Base-by-base conservation (phyloP, 805 yeast species). In the Ogataea sp. region DNA sequence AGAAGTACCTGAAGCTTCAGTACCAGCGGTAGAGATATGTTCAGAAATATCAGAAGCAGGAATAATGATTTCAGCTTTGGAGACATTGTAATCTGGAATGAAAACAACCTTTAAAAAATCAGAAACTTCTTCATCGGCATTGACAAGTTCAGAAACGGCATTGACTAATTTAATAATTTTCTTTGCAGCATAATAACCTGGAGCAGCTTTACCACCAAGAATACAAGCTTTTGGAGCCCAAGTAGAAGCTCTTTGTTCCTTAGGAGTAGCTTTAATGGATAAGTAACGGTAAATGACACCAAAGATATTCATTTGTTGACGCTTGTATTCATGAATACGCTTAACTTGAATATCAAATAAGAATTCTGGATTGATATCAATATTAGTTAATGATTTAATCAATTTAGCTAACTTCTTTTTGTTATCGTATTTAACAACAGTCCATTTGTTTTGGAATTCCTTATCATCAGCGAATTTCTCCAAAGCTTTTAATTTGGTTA, bases 141-240 rank as follows among this genome's bases (percentile, higher is more conserved):
- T 88, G 46, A 88, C 78, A 37, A 86, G 90, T 6, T 75, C 79
- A 25, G 84, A 80, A 29, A 87, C 96, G 39, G 83, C 64, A 59
- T 84, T 88, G 55, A 88, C 75, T 60, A 88, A 71, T 61, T 87
- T 86, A 58, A 88, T 89, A 54, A 88, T 84, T 42, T 83, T 75
- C 64, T 88, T 88, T 43, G 97, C 97, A 78, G 88, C 85, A 66
- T 85, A 88, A 61, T 88, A 88, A 48, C 97, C 97, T n/a, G 97
- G 97, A 10, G 97, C 97, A 43, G 94, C 83, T 64, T 89, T 88
- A 57, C 97, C 97, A 49, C 97, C 97, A 61, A 89, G 79, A 44
- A 88, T 74, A 32, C 79, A 73, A 41, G 84, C 93, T 56, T 82
- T 84, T 43, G 96, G 80, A 43, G 77, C 73, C 59, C 72, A 78